Percentiles rank a stretch among this genome's conserved stretches.
Evolutionary conservation across 2,329 filamentous ascomycete genomes (phyloP).

Genomic region (Sporothrix curviconia): DNA sequence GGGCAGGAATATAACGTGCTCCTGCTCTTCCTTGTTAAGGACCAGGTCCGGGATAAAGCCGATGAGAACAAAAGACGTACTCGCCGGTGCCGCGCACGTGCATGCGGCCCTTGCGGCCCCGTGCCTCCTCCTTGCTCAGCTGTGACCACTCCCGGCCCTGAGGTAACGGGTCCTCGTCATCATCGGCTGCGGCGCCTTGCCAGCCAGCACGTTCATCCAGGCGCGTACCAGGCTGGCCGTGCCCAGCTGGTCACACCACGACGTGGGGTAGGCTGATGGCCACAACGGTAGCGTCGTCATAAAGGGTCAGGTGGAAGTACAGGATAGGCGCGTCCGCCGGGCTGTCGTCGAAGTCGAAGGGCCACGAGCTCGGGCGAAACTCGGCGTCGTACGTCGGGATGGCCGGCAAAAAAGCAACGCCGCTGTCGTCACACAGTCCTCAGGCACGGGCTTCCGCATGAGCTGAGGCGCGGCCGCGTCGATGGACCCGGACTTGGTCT

Average conservation of each 20-base stretch:
- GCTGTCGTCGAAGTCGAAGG: neutral
- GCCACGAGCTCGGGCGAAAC: slow-evolving; percentile 8
- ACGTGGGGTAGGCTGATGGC: slow-evolving; percentile 8
- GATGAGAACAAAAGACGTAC: neutral
- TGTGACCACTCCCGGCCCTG: neutral
- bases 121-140: neutral
- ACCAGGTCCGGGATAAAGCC: slow-evolving; percentile 4
- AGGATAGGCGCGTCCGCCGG: slow-evolving; percentile 6
- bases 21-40: neutral
- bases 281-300: slow-evolving; percentile 5
- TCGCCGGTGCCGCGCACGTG: neutral
- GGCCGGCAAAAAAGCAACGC: neutral
- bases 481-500: neutral
- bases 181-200: neutral
- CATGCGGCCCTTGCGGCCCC: neutral
- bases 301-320: neutral
- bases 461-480: neutral
- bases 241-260: slow-evolving; percentile 12
- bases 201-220: slow-evolving; percentile 2
- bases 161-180: slow-evolving; percentile 8
- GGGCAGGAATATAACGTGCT: neutral
- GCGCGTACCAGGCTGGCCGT: neutral
- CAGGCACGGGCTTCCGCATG: neutral
- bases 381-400: neutral
- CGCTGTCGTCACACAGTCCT: neutral